Base-by-base conservation (phyloP, 2,329 filamentous ascomycete species). In the Fusarium mundagurra region DNA sequence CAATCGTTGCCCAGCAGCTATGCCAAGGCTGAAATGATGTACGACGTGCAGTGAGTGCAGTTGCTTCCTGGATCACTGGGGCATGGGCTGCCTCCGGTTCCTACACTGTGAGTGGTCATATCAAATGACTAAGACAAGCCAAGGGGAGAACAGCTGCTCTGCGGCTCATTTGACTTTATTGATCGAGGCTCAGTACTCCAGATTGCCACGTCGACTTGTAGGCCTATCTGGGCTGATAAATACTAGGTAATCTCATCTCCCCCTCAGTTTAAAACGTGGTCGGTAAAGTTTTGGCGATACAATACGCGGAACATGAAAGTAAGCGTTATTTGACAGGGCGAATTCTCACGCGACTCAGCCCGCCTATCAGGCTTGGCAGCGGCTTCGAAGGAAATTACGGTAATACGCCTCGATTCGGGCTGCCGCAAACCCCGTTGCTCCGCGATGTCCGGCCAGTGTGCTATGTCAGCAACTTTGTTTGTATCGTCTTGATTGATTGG, bases 401-500 rank as follows among this genome's bases (percentile, higher is more conserved):
- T 72, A 72, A 78, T 77, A 77, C 72, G 66, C 64, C 61, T 75
- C 45, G 64, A 55, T 73, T 75, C 77, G 77, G 77, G 61, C 57
- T 74, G 34, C 61, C 22, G 33, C 53, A 77, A 77, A 78, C 75
- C 72, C 77, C 77, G 77, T 77, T 36, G 67, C 77, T 76, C 77
- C 77, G 77, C 65, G 61, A 58, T 58, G 57, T 44, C 73, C 65
- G 71, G 74, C 50, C 53, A 36, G 31, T 58, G 58, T 50, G 39
- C 54, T 51, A 65, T 77, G 75, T 77, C 72, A 78, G 77, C 76
- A 74, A 54, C 65, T 65, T 71, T 68, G 39, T 38, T 57, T 60
- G 59, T 64, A 55, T 68, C 65, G 54, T 47, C 45, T 33, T 51
- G 44, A 43, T 22, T 77, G 58, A 76, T 72, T 77, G 76, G 74